Evolutionary conservation across 2,329 filamentous ascomycete genomes (phyloP).

Genomic region (Helotiales sp.): DNA sequence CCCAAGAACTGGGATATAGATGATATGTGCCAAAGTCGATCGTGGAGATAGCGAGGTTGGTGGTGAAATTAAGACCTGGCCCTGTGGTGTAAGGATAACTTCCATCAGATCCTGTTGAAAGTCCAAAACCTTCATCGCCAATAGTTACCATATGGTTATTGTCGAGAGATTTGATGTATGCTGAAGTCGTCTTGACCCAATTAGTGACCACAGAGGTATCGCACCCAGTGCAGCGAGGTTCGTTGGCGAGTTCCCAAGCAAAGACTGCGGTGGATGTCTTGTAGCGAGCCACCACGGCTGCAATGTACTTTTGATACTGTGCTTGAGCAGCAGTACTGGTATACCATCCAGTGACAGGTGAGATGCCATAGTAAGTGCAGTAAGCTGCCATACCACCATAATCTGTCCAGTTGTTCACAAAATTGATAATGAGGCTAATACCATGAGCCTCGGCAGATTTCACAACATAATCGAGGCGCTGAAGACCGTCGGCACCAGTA

Average conservation of each 20-base stretch:
- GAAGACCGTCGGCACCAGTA: conserved; percentile 61
- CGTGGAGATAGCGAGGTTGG: conserved; percentile 43
- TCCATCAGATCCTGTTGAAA: conserved; percentile 37
- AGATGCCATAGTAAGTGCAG: conserved; percentile 53
- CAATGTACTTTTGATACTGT: conserved; percentile 61
- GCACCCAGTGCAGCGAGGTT: conserved; percentile 65
- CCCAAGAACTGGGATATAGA: conserved; percentile 49
- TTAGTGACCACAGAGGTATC: conserved; percentile 55
- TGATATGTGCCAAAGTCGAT: conserved; percentile 56
- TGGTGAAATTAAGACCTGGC: conserved; percentile 47
- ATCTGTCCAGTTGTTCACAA: conserved; percentile 70
- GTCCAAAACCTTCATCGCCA: conserved; percentile 61
- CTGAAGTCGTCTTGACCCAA: conserved; percentile 58
- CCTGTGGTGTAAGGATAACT: conserved; percentile 44
- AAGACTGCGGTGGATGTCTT: conserved; percentile 59
- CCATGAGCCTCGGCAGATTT: conserved; percentile 56
- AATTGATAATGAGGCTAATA: conserved; percentile 64
- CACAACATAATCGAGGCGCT: conserved; percentile 66
- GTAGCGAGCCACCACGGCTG: conserved; percentile 60
- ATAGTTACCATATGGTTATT: conserved; percentile 61
- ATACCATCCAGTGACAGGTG: conserved; percentile 53
- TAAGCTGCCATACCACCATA: conserved; percentile 66
- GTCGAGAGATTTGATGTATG: conserved; percentile 66
- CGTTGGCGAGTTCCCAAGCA: conserved; percentile 70
- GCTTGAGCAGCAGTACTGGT: conserved; percentile 50